Percentiles rank a stretch among this genome's conserved stretches.
Evolutionary conservation across 306 rosid genomes (phyloP).

Genomic region (Echinosophora koreensis): DNA sequence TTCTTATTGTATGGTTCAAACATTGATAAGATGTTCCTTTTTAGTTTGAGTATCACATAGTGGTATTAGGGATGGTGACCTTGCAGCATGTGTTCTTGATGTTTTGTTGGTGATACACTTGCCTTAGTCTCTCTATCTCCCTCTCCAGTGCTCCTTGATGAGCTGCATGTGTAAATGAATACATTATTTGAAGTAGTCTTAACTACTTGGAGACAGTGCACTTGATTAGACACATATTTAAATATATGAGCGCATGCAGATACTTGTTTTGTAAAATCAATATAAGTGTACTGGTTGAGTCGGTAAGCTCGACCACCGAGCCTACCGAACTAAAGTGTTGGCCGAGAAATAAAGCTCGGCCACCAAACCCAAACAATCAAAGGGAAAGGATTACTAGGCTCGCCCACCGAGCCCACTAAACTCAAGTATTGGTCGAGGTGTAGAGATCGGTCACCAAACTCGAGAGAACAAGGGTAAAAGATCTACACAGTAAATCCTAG

Average conservation of each 20-base stretch:
- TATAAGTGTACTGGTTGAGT: too few relatives aligned
- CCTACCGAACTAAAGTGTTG: too few relatives aligned
- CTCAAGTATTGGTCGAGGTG: too few relatives aligned
- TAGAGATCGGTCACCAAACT: too few relatives aligned
- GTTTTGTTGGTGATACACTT: constrained; percentile 83
- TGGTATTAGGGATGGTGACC: constrained; percentile 52
- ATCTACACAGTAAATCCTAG: too few relatives aligned
- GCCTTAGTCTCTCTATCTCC: constrained; percentile 93
- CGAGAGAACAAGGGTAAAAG: too few relatives aligned
- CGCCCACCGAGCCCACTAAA: too few relatives aligned
- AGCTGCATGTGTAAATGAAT: constrained; percentile 46
- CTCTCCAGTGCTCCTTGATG: constrained; percentile 94
- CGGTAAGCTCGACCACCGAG: too few relatives aligned
- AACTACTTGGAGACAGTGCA: constrained; percentile 46
- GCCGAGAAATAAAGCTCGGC: too few relatives aligned
- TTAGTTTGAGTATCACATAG: constrained; percentile 52
- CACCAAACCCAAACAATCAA: too few relatives aligned
- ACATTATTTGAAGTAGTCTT: not conserved
- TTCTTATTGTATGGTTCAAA: constrained; percentile 31
- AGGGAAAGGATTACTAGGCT: too few relatives aligned
- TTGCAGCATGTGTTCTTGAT: constrained; percentile 64
- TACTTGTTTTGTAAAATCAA: constrained; percentile 41
- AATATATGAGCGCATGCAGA: constrained; percentile 46
- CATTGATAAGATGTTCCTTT: constrained; percentile 69
- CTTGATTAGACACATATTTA: constrained; percentile 42